Evolutionary conservation across 164 flowering plant genomes (phyloP).

Genomic region (Pachysandra terminalis): DNA sequence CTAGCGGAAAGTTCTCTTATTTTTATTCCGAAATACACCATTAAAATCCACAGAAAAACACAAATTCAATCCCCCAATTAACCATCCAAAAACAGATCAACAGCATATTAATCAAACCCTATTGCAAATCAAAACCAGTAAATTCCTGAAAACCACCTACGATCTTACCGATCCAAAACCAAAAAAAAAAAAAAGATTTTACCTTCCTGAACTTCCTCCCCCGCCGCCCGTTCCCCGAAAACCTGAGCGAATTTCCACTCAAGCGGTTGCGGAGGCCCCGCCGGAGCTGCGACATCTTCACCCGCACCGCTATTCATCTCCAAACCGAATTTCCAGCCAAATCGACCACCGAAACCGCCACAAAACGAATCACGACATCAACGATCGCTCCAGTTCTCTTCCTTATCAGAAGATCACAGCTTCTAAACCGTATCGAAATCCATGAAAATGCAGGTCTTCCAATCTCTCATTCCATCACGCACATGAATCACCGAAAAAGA

Average conservation of each 20-base stretch:
- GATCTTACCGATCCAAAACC: constrained; percentile 2
- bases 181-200: constrained; percentile 10
- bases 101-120: not conserved
- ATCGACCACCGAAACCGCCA: constrained; percentile 10
- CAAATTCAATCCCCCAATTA: not conserved
- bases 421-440: constrained; percentile 7
- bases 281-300: constrained; percentile 24
- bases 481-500: not conserved
- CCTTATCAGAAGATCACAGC: constrained; percentile 1
- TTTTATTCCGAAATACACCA: not conserved
- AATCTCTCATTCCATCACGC: constrained; percentile 6
- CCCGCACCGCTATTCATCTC: constrained; percentile 46
- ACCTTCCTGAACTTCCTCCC: constrained; percentile 93
- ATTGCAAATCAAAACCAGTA: not conserved
- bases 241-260: constrained; percentile 95
- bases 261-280: constrained; percentile 41
- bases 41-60: not conserved
- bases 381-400: not conserved
- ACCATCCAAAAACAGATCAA: constrained; percentile 14
- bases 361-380: constrained; percentile 7
- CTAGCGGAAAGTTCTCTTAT: not conserved
- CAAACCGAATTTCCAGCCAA: constrained; percentile 12
- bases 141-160: not conserved
- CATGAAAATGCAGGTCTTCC: constrained; percentile 15
- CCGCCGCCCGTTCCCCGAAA: constrained; percentile 77